Evolutionary conservation across 2,329 filamentous ascomycete species (phyloP).

Genomic region (Ceratocystis harringtonii): DNA sequence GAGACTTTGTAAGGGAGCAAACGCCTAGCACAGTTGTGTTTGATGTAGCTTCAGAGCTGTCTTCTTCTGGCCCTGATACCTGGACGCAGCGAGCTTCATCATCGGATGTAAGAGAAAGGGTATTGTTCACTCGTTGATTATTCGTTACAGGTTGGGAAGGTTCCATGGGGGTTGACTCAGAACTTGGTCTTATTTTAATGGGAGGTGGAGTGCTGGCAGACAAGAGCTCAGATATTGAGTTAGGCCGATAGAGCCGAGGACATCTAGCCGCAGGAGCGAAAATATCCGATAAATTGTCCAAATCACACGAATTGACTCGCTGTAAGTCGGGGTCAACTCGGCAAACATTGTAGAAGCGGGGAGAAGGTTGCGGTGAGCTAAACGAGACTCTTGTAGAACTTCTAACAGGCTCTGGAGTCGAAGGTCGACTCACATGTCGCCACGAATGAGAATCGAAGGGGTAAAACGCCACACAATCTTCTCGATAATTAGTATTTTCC

Average conservation of each 20-base stretch:
- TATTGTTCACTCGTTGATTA: neutral
- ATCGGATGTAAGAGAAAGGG: neutral
- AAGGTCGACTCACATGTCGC: neutral
- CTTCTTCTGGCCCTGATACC: neutral
- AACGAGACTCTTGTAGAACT: neutral
- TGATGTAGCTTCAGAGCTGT: neutral
- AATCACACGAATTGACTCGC: neutral
- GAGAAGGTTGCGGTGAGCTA: neutral
- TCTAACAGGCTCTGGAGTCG: neutral
- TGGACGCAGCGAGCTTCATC: neutral
- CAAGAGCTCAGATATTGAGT: conserved; percentile 6
- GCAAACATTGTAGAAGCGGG: conserved; percentile 4
- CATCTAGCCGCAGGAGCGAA: neutral
- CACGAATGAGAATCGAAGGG: neutral
- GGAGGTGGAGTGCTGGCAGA: conserved; percentile 3
- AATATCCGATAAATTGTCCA: neutral
- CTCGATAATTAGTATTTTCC: neutral
- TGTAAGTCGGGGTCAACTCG: neutral
- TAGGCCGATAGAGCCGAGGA: neutral
- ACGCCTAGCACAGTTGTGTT: neutral
- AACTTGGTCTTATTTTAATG: neutral
- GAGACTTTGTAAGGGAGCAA: too few species aligned
- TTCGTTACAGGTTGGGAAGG: neutral
- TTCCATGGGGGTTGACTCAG: neutral
- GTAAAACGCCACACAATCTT: neutral